phyloP scores from a whole-genome alignment of 495 filamentous ascomycete species.

The Annulohypoxylon stygium region DNA sequence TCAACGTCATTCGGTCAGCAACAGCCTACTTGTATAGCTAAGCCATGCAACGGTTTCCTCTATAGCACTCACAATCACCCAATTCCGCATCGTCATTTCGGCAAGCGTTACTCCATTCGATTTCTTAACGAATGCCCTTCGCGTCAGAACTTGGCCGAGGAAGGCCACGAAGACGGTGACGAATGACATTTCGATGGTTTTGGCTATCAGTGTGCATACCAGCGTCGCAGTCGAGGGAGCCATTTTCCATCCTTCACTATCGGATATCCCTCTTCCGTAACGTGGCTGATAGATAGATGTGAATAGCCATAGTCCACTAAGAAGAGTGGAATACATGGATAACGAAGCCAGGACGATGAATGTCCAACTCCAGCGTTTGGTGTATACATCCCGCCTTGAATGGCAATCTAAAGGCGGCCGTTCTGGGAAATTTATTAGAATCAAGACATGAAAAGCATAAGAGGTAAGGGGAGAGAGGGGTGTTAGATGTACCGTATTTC shows the following conservation, averaged over 20 bases:
- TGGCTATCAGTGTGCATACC: conserved; percentile 74
- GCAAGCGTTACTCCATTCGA: conserved; percentile 75
- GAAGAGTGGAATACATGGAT: conserved; percentile 73
- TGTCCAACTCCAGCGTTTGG: conserved; percentile 66
- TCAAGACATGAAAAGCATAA: background rate
- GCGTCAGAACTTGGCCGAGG: conserved; percentile 77
- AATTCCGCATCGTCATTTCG: conserved; percentile 74
- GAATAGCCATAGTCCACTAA: conserved; percentile 73
- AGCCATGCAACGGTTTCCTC: background rate
- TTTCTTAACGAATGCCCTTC: conserved; percentile 68
- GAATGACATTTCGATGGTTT: conserved; percentile 80
- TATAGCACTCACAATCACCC: conserved; percentile 57
- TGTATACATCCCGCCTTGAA: conserved; percentile 52
- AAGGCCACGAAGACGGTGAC: conserved; percentile 82
- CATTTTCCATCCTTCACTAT: conserved; percentile 60
- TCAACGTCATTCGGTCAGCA: conserved; percentile 15
- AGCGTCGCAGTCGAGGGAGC: conserved; percentile 69
- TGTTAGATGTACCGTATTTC: conserved; percentile 32
- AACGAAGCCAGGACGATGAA: conserved; percentile 69
- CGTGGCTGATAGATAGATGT: conserved; percentile 70
- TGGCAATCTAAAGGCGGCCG: conserved; percentile 47
- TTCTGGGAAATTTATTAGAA: conserved; percentile 24
- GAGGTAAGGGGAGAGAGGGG: background rate
- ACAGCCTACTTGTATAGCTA: background rate
- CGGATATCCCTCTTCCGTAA: conserved; percentile 67